A percentile compares a stretch with the other conserved stretches of the same genome.
Conservation (phyloP, 2,329 filamentous ascomycete species). For the Xylaria sp. region DNA sequence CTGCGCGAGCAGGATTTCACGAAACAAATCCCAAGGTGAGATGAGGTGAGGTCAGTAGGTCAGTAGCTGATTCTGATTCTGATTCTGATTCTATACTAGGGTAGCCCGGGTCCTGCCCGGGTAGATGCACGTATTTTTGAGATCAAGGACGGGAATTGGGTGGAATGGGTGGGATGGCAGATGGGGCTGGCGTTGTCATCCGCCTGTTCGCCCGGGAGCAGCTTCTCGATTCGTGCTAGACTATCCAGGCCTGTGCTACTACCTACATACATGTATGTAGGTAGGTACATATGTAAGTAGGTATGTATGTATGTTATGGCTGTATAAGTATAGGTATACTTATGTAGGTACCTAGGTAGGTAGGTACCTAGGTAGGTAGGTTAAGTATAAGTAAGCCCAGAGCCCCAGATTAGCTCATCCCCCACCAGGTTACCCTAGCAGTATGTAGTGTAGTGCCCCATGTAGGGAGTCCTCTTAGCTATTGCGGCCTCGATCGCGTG, state of each 20-base stretch:
- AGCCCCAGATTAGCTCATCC: too few relatives aligned
- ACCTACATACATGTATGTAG: too few relatives aligned
- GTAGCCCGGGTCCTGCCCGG: slow-evolving; percentile 4
- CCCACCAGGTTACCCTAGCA: too few relatives aligned
- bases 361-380: too few relatives aligned
- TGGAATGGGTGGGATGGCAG: background rate
- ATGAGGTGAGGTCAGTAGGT: too few relatives aligned
- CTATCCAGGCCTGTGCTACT: background rate
- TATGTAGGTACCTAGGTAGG: too few relatives aligned
- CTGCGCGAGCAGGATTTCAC: too few relatives aligned
- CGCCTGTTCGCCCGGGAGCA: background rate
- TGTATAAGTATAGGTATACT: too few relatives aligned
- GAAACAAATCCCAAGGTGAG: background rate
- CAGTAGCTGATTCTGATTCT: background rate
- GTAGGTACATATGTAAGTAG: too few relatives aligned
- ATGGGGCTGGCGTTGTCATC: background rate
- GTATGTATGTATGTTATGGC: too few relatives aligned
- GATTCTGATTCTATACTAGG: background rate
- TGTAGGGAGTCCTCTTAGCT: too few relatives aligned
- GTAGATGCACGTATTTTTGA: slow-evolving; percentile 6
- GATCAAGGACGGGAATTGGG: background rate
- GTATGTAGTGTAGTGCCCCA: background rate
- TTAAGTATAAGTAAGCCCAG: too few relatives aligned
- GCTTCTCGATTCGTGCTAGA: slow-evolving; percentile 13
- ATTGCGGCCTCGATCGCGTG: slow-evolving; percentile 25